Evolutionary conservation across 345 rosid genomes (phyloP).

Genomic region (Eutrema japonicum): DNA sequence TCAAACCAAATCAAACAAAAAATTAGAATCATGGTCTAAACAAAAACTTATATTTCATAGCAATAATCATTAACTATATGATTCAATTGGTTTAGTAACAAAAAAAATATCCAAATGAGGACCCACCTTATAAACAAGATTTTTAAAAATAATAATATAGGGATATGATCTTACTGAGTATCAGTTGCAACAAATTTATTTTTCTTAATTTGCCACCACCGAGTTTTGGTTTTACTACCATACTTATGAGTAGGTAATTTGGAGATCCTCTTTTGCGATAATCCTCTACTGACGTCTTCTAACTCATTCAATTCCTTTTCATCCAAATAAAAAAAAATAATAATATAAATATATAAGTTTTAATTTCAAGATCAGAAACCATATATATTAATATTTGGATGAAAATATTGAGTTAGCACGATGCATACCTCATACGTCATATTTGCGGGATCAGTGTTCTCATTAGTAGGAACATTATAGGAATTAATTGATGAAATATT

Average conservation of each 20-base stretch:
- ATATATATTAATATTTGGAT: background rate
- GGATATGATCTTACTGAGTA: slow-evolving; percentile 33
- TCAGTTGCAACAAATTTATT: slow-evolving; percentile 18
- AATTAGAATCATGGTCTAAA: background rate
- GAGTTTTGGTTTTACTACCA: slow-evolving; percentile 14
- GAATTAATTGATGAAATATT: background rate
- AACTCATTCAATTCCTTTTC: slow-evolving; percentile 35
- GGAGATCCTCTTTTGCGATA: background rate
- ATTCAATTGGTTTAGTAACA: background rate
- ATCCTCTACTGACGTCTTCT: slow-evolving; percentile 26
- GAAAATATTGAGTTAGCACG: background rate
- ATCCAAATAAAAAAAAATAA: slow-evolving; percentile 1
- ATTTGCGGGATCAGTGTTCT: background rate
- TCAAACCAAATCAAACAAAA: background rate
- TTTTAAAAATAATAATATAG: background rate
- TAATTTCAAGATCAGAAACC: background rate
- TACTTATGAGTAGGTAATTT: slow-evolving; percentile 9
- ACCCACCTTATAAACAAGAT: background rate
- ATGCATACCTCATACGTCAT: slow-evolving; percentile 41
- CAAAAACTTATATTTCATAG: background rate
- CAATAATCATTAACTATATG: background rate
- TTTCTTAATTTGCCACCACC: slow-evolving; percentile 16
- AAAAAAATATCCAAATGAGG: background rate
- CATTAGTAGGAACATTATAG: background rate
- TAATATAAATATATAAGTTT: background rate